Base-by-base conservation (phyloP, 1,284 basidiomycete genomes). In the Golubevia pallescens region DNA sequence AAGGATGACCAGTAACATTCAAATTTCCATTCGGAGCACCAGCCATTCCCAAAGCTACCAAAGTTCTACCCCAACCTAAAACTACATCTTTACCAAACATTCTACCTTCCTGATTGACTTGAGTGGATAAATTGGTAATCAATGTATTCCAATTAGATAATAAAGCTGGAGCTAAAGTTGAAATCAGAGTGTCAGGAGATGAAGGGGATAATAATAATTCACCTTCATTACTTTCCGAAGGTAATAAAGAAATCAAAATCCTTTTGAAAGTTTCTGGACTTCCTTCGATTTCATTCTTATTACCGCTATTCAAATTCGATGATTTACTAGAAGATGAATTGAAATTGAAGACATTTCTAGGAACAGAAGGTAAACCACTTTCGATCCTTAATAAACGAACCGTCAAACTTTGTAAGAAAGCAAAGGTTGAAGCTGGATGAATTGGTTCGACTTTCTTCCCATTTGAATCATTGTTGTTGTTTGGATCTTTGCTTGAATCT, bases 71-170 rank as follows among this genome's bases (percentile, higher is more conserved):
- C 80, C 80, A 83, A 8, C 66, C 60, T 2, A 74, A 56, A 20
- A 83, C 76, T 2, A 75, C 63, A 21, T 83, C 80, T 54, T 77
- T 73, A 20, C 69, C 69, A 60, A 80, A 83, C 75, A 83, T 83
- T n/a, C 77, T 65, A 2, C 77, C 80, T 5, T 81, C 73, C 0
- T 67, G 62, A 55, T 83, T 83, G 32, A 83, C 79, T 2, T 71
- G 73, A 21, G 62, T 71, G 34, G 74, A 73, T 16, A 83, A 20
- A 2, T 66, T 34, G 16, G 71, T 65, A 20, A 80, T 60, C 59
- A 79, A 66, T 10, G 63, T 66, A 28, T 74, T 72, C 80, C 80
- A 83, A 61, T 81, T 75, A 48, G 73, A 70, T 14, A 81, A 61
- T 5, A 83, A 55, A 2, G 68, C 66, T 1, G 80, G 80, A 59